Base-by-base conservation (phyloP, 192 early-diverging fungal genomes). In the Gryganskiella cystojenkinii region DNA sequence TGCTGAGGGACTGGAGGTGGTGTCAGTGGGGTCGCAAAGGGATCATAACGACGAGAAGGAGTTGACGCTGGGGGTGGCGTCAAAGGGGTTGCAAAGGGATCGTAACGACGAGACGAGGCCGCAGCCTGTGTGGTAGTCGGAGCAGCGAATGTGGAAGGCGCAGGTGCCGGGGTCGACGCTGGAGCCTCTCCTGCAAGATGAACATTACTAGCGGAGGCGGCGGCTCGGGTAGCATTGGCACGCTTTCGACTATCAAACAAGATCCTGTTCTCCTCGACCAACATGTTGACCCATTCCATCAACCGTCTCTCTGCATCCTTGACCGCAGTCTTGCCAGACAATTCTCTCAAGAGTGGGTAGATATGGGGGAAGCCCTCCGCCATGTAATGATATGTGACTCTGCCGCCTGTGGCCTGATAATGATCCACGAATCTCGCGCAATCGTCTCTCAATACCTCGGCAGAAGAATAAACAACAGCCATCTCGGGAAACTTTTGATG, bases 221-320 rank as follows among this genome's bases (percentile, higher is more conserved):
- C 61, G 0, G 42, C 46, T 17, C n/a, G n/a, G n/a, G 71, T 50
- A 30, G 66, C 74, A 37, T 78, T 78, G 44, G 56, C 49, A 10
- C 66, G 59, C 31, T 69, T 68, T 30, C 74, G 25, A 37, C 37
- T 68, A 1, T 78, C 74, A 47, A 78, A 78, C 56, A 78, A 69
- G 31, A 66, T 40, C 31, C 61, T 68, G 66, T 78, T 78, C 61
- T 78, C 74, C 56, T 78, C 74, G 17, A 69, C 74, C 53, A 78
- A 22, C n/a, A 78, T 34, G 34, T 78, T 78, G 47, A 69, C 49
- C 74, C 74, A 78, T 11, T 78, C 74, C 74, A 78, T 78, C 37
- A 78, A 8, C 27, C 74, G 15, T 11, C 74, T 40, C 58, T 78
- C 74, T 17, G 74, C 61, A 69, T 78, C 74, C 61, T 78, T 78